Base-by-base conservation (phyloP, 1,139 yeast species). In the Protomyces pachydermus region DNA sequence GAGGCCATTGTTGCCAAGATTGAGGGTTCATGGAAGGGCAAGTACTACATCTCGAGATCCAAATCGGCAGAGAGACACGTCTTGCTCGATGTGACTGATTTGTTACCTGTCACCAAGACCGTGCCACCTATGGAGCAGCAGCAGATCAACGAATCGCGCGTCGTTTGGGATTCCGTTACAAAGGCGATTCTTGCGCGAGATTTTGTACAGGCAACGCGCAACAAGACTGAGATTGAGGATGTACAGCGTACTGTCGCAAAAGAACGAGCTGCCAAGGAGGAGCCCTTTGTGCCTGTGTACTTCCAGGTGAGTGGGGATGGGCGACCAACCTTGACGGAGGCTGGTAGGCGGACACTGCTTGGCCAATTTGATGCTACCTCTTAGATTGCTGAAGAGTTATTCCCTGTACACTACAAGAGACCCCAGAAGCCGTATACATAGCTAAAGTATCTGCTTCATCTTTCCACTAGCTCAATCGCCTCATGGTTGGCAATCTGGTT, bases 121-220 rank as follows among this genome's bases (percentile, higher is more conserved):
- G 60, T 60, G 45, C 67, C 67, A 10, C 88, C 90, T 57, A 76
- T 85, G 65, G 87, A 83, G 67, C 76, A 84, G 65, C 91, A 87
- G 73, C 80, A 84, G 73, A 77, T 75, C 12, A 77, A 86, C 68
- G 93, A 87, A 74, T 79, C 85, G 65, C 82, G 91, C 77, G 82
- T 76, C 69, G 91, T 91, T 32, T 87, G 93, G 93, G 70, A 70
- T 20, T 80, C 82, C 68, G 93, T 87, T 50, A 89, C 91, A 0
- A 85, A 80, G 16, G 91, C 91, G 6, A 84, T 86, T 68, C 81
- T 77, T 66, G 72, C 75, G 46, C 82, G 87, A 25, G 84, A 86
- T 71, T 85, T 80, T 72, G 85, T 85, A 69, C 73, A 79, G 68
- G 86, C 86, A 68, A 82, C 83, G 69, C 75, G 77, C 66, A 86